These are phyloP conservation scores for Recurvomyces mirabilis DNA, from an alignment of 495 filamentous ascomycete genomes.

Conservation along the genomic window DNA sequence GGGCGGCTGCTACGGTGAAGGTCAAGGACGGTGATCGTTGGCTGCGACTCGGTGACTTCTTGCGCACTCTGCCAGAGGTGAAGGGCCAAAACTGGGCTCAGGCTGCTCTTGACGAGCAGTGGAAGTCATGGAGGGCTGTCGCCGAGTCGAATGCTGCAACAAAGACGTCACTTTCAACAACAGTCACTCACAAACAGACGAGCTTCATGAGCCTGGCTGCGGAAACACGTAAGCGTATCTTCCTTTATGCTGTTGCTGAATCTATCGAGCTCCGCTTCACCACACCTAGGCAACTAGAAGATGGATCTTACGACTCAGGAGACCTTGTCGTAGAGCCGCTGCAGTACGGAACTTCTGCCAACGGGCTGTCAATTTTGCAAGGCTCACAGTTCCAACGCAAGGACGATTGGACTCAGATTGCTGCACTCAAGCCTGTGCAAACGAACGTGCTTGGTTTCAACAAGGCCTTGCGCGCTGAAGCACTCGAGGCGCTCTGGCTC, in stretches of 20 bases:
- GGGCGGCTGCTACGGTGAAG: neutral
- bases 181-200: neutral
- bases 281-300: no score
- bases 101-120: neutral
- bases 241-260: neutral
- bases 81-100: neutral
- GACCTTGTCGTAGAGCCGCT: no score
- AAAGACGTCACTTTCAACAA: no score
- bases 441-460: neutral
- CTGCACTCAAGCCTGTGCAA: neutral
- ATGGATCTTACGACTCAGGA: no score
- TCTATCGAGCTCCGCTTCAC: slow-evolving; percentile 1
- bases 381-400: no score
- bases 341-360: no score
- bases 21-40: neutral
- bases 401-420: no score
- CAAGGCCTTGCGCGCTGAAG: neutral
- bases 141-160: no score
- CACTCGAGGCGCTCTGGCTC: neutral
- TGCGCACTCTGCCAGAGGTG: neutral
- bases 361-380: no score
- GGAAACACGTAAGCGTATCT: neutral
- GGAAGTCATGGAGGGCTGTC: neutral
- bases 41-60: neutral
- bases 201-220: neutral